These are phyloP conservation scores for Phyllachora maydis DNA, from an alignment of 2,329 filamentous ascomycete genomes.

Conservation along the genomic window DNA sequence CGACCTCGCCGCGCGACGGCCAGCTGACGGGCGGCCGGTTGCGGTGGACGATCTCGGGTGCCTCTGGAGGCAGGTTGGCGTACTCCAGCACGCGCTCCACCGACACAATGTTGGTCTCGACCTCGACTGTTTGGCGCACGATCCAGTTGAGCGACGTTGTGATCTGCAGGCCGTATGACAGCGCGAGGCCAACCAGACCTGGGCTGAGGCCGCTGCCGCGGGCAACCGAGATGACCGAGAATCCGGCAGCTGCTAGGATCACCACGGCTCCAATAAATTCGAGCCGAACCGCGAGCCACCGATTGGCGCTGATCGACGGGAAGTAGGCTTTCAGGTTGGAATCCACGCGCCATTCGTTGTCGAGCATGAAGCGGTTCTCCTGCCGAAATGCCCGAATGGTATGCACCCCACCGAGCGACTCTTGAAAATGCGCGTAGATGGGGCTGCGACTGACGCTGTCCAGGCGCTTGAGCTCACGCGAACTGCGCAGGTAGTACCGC, in stretches of 20 bases:
- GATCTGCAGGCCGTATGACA: conserved; percentile 96
- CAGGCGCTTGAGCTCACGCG: conserved; percentile 84
- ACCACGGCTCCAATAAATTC: conserved; percentile 93
- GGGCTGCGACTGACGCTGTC: conserved; percentile 92
- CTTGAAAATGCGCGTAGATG: conserved; percentile 96
- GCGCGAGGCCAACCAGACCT: conserved; percentile 74
- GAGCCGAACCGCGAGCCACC: conserved; percentile 86
- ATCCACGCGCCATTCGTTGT: conserved; percentile 96
- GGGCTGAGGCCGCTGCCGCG: conserved; percentile 40
- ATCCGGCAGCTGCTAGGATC: conserved; percentile 68
- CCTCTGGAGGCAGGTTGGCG: conserved; percentile 74
- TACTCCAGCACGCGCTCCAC: conserved; percentile 97
- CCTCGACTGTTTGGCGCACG: conserved; percentile 91
- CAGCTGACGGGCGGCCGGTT: conserved; percentile 75
- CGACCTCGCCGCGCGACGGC: conserved; percentile 74
- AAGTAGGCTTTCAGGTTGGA: conserved; percentile 88
- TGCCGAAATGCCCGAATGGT: conserved; percentile 93
- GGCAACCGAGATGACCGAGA: conserved; percentile 64
- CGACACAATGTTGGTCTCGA: conserved; percentile 99
- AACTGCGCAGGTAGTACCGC: conserved; percentile 89
- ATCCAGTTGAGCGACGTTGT: conserved; percentile 98
- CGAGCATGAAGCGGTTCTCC: conserved; percentile 65
- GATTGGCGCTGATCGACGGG: conserved; percentile 80
- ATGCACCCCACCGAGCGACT: conserved; percentile 80
- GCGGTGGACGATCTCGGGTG: conserved; percentile 79